phyloP scores from a whole-genome alignment of 495 filamentous ascomycete genomes.

The Venustampulla echinocandica region DNA sequence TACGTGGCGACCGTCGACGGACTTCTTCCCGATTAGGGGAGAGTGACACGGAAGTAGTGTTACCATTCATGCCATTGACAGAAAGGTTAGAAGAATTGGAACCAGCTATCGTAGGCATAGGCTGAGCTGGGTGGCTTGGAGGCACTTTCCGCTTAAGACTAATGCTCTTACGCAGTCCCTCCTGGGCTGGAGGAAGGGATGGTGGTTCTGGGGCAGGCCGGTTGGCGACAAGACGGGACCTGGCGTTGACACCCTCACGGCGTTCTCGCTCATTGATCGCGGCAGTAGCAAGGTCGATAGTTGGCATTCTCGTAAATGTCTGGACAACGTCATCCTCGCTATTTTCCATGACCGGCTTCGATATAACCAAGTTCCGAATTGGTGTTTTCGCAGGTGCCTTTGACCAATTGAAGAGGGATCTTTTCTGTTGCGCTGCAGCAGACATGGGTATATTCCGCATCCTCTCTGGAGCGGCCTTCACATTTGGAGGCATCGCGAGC shows the following conservation, averaged over 20 bases:
- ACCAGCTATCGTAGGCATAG: slow-evolving; percentile 8
- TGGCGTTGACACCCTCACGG: slow-evolving; percentile 28
- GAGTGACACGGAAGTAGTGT: slow-evolving; percentile 19
- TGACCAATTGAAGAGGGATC: slow-evolving; percentile 25
- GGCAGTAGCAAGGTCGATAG: slow-evolving; percentile 39
- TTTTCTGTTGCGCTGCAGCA: slow-evolving; percentile 23
- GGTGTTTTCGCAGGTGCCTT: slow-evolving; percentile 22
- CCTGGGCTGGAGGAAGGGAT: slow-evolving; percentile 18
- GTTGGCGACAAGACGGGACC: slow-evolving; percentile 26
- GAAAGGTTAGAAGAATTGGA: slow-evolving; percentile 13
- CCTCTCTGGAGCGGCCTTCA: slow-evolving; percentile 1
- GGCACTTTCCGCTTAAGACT: slow-evolving; percentile 37
- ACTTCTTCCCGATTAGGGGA: slow-evolving; percentile 24
- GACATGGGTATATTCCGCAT: background rate
- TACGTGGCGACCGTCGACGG: slow-evolving; percentile 18
- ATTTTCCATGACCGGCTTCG: slow-evolving; percentile 37
- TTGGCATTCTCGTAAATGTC: slow-evolving; percentile 35
- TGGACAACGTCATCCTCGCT: slow-evolving; percentile 27
- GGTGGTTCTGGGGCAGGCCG: slow-evolving; percentile 32
- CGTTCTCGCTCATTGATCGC: slow-evolving; percentile 38
- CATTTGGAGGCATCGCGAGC: slow-evolving; percentile 11
- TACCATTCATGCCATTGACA: slow-evolving; percentile 13
- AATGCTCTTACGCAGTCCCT: slow-evolving; percentile 26
- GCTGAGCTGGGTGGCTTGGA: background rate
- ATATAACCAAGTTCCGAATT: slow-evolving; percentile 35